phyloP scores from a whole-genome alignment of 2,329 filamentous ascomycete genomes.

The Trichoderma afroharzianum region DNA sequence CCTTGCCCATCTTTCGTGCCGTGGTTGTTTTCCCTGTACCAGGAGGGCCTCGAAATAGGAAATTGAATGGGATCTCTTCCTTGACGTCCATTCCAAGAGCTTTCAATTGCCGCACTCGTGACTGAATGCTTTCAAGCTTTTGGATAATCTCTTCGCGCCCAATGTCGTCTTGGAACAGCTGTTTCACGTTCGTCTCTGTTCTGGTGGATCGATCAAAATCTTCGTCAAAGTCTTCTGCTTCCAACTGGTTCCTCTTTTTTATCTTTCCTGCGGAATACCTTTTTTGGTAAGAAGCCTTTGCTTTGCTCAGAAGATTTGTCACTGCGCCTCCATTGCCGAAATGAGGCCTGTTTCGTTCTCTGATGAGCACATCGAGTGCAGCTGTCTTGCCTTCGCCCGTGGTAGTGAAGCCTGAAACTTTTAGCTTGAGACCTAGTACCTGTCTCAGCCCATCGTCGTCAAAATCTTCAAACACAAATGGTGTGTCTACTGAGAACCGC shows the following conservation, averaged over 20 bases:
- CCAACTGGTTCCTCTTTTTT: conserved; percentile 59
- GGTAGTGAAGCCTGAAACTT: conserved; percentile 48
- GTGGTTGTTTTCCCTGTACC: conserved; percentile 72
- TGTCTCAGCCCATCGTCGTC: conserved; percentile 50
- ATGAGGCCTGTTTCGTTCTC: conserved; percentile 60
- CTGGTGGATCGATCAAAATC: conserved; percentile 48
- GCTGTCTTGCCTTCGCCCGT: conserved; percentile 50
- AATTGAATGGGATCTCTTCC: conserved; percentile 59
- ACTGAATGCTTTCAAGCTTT: conserved; percentile 53
- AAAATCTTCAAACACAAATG: conserved; percentile 69
- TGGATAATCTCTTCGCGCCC: conserved; percentile 54
- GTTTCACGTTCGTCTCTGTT: conserved; percentile 40
- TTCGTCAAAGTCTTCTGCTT: conserved; percentile 72
- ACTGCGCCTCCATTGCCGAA: conserved; percentile 76
- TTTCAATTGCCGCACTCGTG: conserved; percentile 34
- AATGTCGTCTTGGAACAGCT: conserved; percentile 56
- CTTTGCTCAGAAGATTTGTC: conserved; percentile 59
- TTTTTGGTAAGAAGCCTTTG: conserved; percentile 44
- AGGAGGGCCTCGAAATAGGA: conserved; percentile 62
- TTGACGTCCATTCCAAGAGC: conserved; percentile 26
- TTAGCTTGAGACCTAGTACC: conserved; percentile 63
- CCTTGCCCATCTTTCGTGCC: conserved; percentile 69
- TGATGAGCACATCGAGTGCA: conserved; percentile 56
- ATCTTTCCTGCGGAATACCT: conserved; percentile 24
- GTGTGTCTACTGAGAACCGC: conserved; percentile 60